Base-by-base conservation (phyloP, 129 eudicot genomes). In the Tagetes patula region DNA sequence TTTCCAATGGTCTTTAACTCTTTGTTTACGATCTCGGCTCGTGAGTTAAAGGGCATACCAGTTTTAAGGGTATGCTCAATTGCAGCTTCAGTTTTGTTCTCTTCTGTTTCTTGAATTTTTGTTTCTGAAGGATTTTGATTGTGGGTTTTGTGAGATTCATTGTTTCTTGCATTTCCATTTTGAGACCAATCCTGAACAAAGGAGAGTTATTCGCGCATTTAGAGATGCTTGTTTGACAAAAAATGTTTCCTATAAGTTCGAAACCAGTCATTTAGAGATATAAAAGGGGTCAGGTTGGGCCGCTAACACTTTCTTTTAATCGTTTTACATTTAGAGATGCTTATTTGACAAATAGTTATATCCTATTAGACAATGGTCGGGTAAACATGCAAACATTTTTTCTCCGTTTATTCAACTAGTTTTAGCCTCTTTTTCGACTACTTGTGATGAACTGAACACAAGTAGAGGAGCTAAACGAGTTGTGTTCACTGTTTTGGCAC, bases 151-250 rank as follows among this genome's bases (percentile, higher is more conserved):
- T 3, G n/a, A 40, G 71, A 46, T 69, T 70, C 70, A 6, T 48
- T 56, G 60, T 33, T 56, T 67, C 48, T 75, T 37, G 32, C 79
- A 56, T 59, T 72, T 37, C 14, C 70, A 67, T 80, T 45, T 75
- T 73, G 73, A 38, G 70, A 67, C 55, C 14, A 43, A 31, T 73
- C 84, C 94, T 86, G 87, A 72, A 79, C 74, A 74, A 82, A 14
- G 1, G 0, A 60, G 2, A 32, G 10, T 3, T 2, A 34, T 9
- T 53, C 38, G 39, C 33, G 48, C 61, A 48, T 52, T 52, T 52
- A 8, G 63, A 37, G 40, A 63, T 63, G 32, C 11, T 13, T 63
- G 42, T 3, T 60, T 12, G 66, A 58, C 65, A 58, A 58, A 13
- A 59, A 3, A 31, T 59, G 65, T 59, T 56, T 56, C 12, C 11